Evolutionary conservation across 805 yeast genomes (phyloP).

Genomic region (Torulaspora maleeae): DNA sequence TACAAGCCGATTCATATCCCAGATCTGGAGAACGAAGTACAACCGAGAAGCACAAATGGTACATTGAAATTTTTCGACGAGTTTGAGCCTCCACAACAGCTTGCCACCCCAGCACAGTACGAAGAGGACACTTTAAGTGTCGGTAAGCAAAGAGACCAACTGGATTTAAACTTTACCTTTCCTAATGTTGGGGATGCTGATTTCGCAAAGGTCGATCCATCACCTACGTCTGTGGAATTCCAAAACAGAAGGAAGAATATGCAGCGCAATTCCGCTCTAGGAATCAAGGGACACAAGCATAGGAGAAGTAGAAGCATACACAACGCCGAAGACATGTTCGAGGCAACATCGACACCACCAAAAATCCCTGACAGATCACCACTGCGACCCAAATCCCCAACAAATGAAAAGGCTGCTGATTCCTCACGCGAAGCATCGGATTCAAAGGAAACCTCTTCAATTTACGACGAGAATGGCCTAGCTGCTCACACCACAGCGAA

Average conservation of each 20-base stretch:
- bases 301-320: slow-evolving; percentile 32
- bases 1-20: slow-evolving; percentile 29
- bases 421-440: background rate
- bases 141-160: slow-evolving; percentile 10
- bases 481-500: background rate
- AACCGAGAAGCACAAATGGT: slow-evolving; percentile 18
- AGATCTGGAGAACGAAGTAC: slow-evolving; percentile 19
- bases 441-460: background rate
- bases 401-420: background rate
- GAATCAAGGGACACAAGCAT: slow-evolving; percentile 23
- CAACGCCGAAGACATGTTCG: slow-evolving; percentile 20
- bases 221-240: slow-evolving; percentile 13
- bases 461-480: background rate
- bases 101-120: background rate
- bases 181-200: slow-evolving; percentile 14
- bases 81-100: slow-evolving; percentile 14
- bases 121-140: background rate
- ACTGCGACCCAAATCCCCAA: slow-evolving; percentile 14
- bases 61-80: slow-evolving; percentile 26
- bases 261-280: slow-evolving; percentile 12
- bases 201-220: slow-evolving; percentile 17
- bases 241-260: slow-evolving; percentile 24
- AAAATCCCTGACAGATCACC: slow-evolving; percentile 23
- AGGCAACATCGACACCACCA: slow-evolving; percentile 22
- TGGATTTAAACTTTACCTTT: slow-evolving; percentile 25